These are phyloP conservation scores for Nitzschia putrida DNA, from an alignment of 108 stramenopile species.

Conservation along the genomic window DNA sequence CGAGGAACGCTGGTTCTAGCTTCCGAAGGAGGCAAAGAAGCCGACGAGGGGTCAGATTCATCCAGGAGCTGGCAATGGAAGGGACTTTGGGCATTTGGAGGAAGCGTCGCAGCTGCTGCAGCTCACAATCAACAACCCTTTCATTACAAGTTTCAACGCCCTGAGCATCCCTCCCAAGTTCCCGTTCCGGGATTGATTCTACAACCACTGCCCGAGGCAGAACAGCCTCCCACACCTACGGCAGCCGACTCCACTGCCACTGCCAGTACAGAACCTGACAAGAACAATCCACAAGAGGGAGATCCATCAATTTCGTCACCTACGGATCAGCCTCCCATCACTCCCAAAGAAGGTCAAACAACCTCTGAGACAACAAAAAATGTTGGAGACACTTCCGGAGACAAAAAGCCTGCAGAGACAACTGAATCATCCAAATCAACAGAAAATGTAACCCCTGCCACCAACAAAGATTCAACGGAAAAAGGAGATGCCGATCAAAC, in stretches of 20 bases:
- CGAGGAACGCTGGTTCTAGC: slow-evolving; percentile 24
- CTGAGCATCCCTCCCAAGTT: slow-evolving; percentile 44
- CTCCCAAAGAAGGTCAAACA: not conserved
- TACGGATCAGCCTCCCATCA: not conserved
- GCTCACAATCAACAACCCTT: slow-evolving; percentile 45
- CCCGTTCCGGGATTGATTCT: slow-evolving; percentile 42
- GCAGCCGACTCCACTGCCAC: slow-evolving; percentile 18
- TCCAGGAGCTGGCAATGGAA: slow-evolving; percentile 59
- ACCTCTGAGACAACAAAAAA: not conserved
- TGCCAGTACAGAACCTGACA: slow-evolving; percentile 19
- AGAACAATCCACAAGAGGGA: slow-evolving; percentile 7
- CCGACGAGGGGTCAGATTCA: not conserved
- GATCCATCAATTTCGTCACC: not conserved
- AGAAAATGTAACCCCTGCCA: not conserved
- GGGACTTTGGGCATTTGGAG: slow-evolving; percentile 73
- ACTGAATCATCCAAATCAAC: not conserved
- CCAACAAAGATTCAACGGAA: not conserved
- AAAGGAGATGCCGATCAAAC: not conserved
- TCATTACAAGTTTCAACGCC: slow-evolving; percentile 45
- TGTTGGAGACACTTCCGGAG: not conserved
- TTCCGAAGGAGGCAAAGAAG: not conserved
- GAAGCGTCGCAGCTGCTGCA: slow-evolving; percentile 11
- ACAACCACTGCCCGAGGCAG: not conserved
- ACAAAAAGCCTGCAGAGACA: not conserved
- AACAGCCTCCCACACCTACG: not conserved